Conservation (phyloP, 805 yeast species). For the Tetrapisispora namnaoensis region DNA sequence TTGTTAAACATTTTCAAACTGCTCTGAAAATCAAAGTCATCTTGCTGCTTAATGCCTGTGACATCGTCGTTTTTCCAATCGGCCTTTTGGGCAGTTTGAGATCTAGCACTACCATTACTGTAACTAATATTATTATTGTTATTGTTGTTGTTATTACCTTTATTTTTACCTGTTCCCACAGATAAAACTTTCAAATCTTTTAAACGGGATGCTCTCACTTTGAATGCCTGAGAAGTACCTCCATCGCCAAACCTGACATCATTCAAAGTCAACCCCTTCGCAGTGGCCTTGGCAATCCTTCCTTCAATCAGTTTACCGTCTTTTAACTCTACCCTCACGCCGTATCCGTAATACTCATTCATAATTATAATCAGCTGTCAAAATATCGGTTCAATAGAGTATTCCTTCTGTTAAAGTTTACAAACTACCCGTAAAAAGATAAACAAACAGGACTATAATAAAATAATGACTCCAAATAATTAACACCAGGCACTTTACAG, state of each 20-base stretch:
- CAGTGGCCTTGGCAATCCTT: conserved; percentile 34
- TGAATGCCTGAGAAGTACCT: conserved; percentile 25
- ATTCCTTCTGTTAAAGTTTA: no score
- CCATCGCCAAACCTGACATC: conserved; percentile 31
- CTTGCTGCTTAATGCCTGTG: conserved; percentile 36
- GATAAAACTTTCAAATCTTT: conserved; percentile 27
- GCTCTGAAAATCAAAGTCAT: conserved; percentile 79
- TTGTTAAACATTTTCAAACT: conserved; percentile 79
- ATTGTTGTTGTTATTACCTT: conserved; percentile 7
- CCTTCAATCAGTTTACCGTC: conserved; percentile 35
- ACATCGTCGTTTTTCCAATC: conserved; percentile 45
- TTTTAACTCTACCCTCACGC: conserved; percentile 36
- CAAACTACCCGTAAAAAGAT: not conserved
- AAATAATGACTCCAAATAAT: no score
- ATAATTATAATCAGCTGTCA: no score
- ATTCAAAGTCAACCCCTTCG: conserved; percentile 31
- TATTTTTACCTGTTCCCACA: conserved; percentile 11
- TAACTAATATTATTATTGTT: conserved; percentile 6
- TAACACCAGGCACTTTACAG: no score
- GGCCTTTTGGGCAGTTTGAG: conserved; percentile 13
- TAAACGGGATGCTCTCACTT: conserved; percentile 28
- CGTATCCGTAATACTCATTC: conserved; percentile 39
- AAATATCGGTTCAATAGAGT: no score
- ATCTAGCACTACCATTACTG: conserved; percentile 1
- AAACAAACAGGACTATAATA: not conserved